These are phyloP conservation scores for Colletotrichum abscissum DNA, from an alignment of 2,329 filamentous ascomycete species.

Conservation along the genomic window DNA sequence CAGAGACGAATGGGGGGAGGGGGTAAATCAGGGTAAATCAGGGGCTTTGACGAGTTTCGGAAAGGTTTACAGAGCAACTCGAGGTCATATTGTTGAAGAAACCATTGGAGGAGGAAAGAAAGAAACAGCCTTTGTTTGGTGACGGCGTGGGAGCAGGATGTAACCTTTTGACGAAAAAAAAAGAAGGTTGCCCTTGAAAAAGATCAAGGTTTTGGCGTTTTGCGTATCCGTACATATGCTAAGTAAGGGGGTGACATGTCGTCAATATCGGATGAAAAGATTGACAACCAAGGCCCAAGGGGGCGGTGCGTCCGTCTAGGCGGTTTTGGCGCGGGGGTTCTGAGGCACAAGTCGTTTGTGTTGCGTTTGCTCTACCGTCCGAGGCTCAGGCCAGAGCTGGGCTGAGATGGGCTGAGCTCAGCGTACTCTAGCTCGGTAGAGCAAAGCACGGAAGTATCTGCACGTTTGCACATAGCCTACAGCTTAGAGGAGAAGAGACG, in stretches of 20 bases:
- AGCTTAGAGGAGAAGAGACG: not conserved
- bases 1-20: not conserved
- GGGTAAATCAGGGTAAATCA: not conserved
- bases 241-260: not conserved
- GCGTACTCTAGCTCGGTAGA: not conserved
- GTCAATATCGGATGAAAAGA: slow-evolving; percentile 34
- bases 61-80: not conserved
- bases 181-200: not conserved
- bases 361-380: not conserved
- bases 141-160: not conserved
- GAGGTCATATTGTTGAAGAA: no score
- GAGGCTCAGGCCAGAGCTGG: not conserved
- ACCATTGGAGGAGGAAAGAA: not conserved
- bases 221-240: no score
- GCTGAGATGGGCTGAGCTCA: no score
- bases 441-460: not conserved
- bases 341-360: slow-evolving; percentile 26
- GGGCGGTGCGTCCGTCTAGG: not conserved
- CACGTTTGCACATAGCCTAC: not conserved
- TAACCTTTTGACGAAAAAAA: not conserved
- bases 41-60: not conserved
- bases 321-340: slow-evolving; percentile 5
- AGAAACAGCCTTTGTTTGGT: slow-evolving; percentile 16
- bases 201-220: slow-evolving; percentile 20
- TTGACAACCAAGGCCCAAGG: not conserved